These are phyloP conservation scores for Hebeloma cylindrosporum DNA, from an alignment of 768 basidiomycete species.

Conservation along the genomic window DNA sequence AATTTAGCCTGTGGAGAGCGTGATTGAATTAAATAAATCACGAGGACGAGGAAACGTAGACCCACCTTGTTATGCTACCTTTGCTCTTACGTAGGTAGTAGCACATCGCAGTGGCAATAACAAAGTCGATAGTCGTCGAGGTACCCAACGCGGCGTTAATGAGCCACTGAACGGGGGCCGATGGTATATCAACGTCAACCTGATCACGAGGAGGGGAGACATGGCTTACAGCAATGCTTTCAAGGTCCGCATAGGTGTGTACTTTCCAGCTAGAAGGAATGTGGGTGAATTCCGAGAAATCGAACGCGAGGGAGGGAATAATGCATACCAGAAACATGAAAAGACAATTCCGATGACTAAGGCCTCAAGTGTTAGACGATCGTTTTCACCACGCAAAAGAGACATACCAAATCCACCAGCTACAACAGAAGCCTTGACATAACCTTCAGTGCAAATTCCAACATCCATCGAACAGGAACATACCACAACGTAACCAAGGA, in stretches of 20 bases:
- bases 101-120: slow-evolving; percentile 38
- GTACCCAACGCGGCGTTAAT: slow-evolving; percentile 42
- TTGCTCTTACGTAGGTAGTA: slow-evolving; percentile 36
- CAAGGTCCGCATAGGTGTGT: slow-evolving; percentile 30
- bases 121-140: slow-evolving; percentile 44
- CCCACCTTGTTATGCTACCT: slow-evolving; percentile 24
- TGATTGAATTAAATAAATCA: background rate
- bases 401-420: slow-evolving; percentile 39
- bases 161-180: slow-evolving; percentile 34
- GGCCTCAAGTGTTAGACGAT: background rate
- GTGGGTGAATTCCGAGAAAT: background rate
- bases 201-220: background rate
- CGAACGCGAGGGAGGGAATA: background rate
- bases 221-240: slow-evolving; percentile 31
- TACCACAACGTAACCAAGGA: slow-evolving; percentile 28
- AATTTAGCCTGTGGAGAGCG: slow-evolving; percentile 26
- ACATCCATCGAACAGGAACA: background rate
- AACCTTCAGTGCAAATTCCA: slow-evolving; percentile 2
- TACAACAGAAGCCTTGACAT: slow-evolving; percentile 32
- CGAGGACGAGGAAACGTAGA: background rate
- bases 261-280: slow-evolving; percentile 28
- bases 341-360: slow-evolving; percentile 27
- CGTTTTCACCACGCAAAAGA: background rate
- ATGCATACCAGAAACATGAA: slow-evolving; percentile 35
- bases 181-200: background rate